phyloP scores from a whole-genome alignment of 179 eudicot genomes.

The Patellifolia procumbens region DNA sequence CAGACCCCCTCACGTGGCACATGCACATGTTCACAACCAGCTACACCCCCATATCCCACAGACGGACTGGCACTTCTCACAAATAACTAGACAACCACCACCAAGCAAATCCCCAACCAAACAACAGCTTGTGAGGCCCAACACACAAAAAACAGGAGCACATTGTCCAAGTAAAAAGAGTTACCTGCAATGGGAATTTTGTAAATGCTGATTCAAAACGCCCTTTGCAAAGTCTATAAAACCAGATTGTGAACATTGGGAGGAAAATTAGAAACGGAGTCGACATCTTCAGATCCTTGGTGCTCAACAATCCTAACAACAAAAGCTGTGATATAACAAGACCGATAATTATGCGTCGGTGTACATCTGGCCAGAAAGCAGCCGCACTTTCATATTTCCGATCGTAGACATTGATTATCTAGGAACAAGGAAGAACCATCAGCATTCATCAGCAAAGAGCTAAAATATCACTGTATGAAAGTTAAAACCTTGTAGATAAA shows the following conservation, averaged over 20 bases:
- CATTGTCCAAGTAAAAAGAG: slow-evolving; percentile 12
- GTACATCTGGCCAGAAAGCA: slow-evolving; percentile 90
- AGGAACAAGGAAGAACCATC: slow-evolving; percentile 28
- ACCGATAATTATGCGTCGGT: slow-evolving; percentile 68
- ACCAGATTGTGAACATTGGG: slow-evolving; percentile 82
- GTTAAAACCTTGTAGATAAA: too few relatives aligned
- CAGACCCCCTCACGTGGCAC: too few relatives aligned
- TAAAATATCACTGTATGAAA: not conserved
- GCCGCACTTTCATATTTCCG: slow-evolving; percentile 93
- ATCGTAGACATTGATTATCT: slow-evolving; percentile 87
- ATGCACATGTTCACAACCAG: too few relatives aligned
- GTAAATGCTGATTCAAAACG: slow-evolving; percentile 86
- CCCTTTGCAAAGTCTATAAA: slow-evolving; percentile 75
- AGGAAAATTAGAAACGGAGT: slow-evolving; percentile 65
- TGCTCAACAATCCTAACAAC: slow-evolving; percentile 73
- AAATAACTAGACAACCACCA: too few relatives aligned
- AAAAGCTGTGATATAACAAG: slow-evolving; percentile 71
- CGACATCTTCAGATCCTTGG: slow-evolving; percentile 47
- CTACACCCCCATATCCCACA: too few relatives aligned
- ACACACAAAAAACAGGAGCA: too few relatives aligned
- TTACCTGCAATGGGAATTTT: slow-evolving; percentile 74
- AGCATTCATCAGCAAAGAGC: not conserved
- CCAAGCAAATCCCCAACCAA: too few relatives aligned
- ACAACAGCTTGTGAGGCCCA: too few relatives aligned
- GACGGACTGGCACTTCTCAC: too few relatives aligned